A percentile compares a stretch with the other conserved stretches of the same genome.
Evolutionary conservation across 2,329 filamentous ascomycete species (phyloP).

Genomic region (Botrytis deweyae): DNA sequence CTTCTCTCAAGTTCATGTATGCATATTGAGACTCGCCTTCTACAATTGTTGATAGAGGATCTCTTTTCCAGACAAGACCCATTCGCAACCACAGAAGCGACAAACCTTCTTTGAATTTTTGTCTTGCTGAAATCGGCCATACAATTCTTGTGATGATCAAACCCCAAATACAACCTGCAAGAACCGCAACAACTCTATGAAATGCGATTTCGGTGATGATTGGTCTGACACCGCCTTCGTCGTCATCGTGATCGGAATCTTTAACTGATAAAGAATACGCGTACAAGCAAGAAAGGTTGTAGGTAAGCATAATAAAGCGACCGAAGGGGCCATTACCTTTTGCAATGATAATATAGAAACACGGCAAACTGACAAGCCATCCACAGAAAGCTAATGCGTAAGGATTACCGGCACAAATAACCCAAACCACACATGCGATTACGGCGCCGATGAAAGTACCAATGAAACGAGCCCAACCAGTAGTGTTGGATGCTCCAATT

Average conservation of each 20-base stretch:
- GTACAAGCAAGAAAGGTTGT: slow-evolving; percentile 93
- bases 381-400: slow-evolving; percentile 76
- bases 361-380: slow-evolving; percentile 75
- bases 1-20: slow-evolving; percentile 87
- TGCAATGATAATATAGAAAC: slow-evolving; percentile 87
- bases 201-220: slow-evolving; percentile 84
- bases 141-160: slow-evolving; percentile 85
- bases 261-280: slow-evolving; percentile 83
- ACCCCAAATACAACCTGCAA: slow-evolving; percentile 87
- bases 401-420: slow-evolving; percentile 70
- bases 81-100: slow-evolving; percentile 92
- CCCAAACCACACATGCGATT: slow-evolving; percentile 76
- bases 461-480: slow-evolving; percentile 79
- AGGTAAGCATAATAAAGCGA: slow-evolving; percentile 90
- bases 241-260: slow-evolving; percentile 79
- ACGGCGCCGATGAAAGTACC: slow-evolving; percentile 81
- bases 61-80: slow-evolving; percentile 93
- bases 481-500: slow-evolving; percentile 92
- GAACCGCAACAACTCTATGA: slow-evolving; percentile 84
- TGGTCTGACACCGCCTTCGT: slow-evolving; percentile 81
- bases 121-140: slow-evolving; percentile 89
- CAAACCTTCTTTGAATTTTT: slow-evolving; percentile 85
- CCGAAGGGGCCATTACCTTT: slow-evolving; percentile 84
- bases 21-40: slow-evolving; percentile 55
- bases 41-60: slow-evolving; percentile 74